Evolutionary conservation across 257 asterid species (phyloP), one percentile per base, ranked within the genome.

Genomic region (Fraxinus americana): DNA sequence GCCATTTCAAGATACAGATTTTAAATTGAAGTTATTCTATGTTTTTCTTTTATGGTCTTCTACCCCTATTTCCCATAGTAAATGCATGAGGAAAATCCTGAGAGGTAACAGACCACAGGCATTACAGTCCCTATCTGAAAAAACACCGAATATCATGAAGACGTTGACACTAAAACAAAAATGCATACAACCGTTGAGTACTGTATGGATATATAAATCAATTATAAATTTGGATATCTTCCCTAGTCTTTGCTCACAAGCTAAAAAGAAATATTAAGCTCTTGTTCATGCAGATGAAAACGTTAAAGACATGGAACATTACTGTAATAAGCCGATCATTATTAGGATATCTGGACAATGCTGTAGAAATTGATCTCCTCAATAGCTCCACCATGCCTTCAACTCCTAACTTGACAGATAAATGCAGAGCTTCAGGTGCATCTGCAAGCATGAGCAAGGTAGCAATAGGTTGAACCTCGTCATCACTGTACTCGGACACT

Each of bases 391-490:
- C 83, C 79, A 96, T 88, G 71, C 98, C 98, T 83, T 96, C 98
- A 81, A 93, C 91, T 35, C 99, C 97, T 85, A 96, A 87, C 87
- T 92, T 93, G 82, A 93, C 96, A 74, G 98, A 92, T 73, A 92
- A 89, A 87, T 94, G 92, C 79, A 96, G 85, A 43, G 96, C 98
- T 92, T 96, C 99, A 67, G 99, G 91, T 77, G 96, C 98, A 87
- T 96, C 98, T 72, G 97, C 98, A 68, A 92, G 97, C 87, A 92
- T 86, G 57, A 96, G 99, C 91, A 92, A 90, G 81, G 91, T 86
- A 81, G 98, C 96, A 85, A 96, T 94, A 75, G 97, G 97, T 77
- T 90, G 97, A 82, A 91, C 91, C 87, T 96, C 99, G 77, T 96
- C 97, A 74, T 92, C 97, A 80, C 95, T 88, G 71, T 93, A 96